These are phyloP conservation scores for Solanum ossicruentum DNA, from an alignment of 257 asterid species.

Conservation along the genomic window DNA sequence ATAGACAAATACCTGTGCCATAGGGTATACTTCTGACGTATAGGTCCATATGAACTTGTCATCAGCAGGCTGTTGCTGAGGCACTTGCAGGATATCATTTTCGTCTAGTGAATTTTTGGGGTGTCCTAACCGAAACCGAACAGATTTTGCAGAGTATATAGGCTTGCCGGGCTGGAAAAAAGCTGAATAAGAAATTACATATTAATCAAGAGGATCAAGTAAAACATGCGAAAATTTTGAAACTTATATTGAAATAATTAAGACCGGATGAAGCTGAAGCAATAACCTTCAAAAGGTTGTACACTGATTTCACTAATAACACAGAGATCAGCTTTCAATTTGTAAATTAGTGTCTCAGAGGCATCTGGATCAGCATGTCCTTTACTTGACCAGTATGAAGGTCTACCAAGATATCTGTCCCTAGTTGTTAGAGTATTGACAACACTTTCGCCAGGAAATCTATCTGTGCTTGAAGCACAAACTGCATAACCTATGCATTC, in stretches of 20 bases:
- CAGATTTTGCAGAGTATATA: slow-evolving; percentile 61
- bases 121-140: slow-evolving; percentile 62
- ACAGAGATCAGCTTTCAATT: slow-evolving; percentile 52
- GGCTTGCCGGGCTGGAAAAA: slow-evolving; percentile 56
- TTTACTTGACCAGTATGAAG: slow-evolving; percentile 85
- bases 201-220: neutral
- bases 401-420: slow-evolving; percentile 31
- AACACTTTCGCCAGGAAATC: slow-evolving; percentile 59
- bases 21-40: slow-evolving; percentile 50
- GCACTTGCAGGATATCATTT: slow-evolving; percentile 6
- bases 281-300: slow-evolving; percentile 76
- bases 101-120: slow-evolving; percentile 23
- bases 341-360: slow-evolving; percentile 66
- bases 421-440: slow-evolving; percentile 49
- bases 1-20: slow-evolving; percentile 44
- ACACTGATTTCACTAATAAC: slow-evolving; percentile 52
- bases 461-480: slow-evolving; percentile 75
- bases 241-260: neutral
- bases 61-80: slow-evolving; percentile 39
- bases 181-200: slow-evolving; percentile 26
- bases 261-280: neutral
- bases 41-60: slow-evolving; percentile 77
- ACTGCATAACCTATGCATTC: slow-evolving; percentile 55
- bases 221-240: neutral
- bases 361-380: slow-evolving; percentile 58